Conservation (phyloP, 2,329 filamentous ascomycete genomes). For the Arachnomyces sp. region DNA sequence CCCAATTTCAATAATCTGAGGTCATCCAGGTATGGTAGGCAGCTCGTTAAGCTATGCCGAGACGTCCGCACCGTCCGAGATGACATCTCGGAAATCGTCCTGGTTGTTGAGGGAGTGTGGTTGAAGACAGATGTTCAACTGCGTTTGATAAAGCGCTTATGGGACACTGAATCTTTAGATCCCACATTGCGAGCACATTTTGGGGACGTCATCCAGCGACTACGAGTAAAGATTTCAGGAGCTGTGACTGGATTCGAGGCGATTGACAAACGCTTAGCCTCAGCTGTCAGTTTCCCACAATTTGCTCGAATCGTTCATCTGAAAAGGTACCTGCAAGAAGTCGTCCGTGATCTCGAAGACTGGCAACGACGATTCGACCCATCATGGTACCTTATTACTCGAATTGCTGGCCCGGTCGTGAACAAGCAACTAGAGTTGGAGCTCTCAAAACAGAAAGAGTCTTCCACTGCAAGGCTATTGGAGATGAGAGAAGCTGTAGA, state of each 20-base stretch:
- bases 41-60: constrained; percentile 9
- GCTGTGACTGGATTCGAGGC: neutral
- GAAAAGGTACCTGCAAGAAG: constrained; percentile 8
- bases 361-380: constrained; percentile 28
- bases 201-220: constrained; percentile 3
- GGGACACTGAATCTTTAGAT: constrained; percentile 6
- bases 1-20: neutral
- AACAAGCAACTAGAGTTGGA: constrained; percentile 16
- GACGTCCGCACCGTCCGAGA: constrained; percentile 13
- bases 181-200: constrained; percentile 9
- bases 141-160: constrained; percentile 15
- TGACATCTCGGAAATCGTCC: constrained; percentile 11
- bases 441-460: neutral
- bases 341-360: constrained; percentile 23
- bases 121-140: constrained; percentile 18
- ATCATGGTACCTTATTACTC: constrained; percentile 28
- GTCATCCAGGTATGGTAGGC: constrained; percentile 6
- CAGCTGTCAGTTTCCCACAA: too few species aligned
- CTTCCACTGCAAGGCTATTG: constrained; percentile 6
- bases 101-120: constrained; percentile 15
- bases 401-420: constrained; percentile 15
- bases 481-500: neutral
- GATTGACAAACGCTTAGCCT: too few species aligned
- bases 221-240: constrained; percentile 4
- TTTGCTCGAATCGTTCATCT: neutral